Conservation (phyloP, 148 eudicot genomes). For the Amaranthus palmeri region DNA sequence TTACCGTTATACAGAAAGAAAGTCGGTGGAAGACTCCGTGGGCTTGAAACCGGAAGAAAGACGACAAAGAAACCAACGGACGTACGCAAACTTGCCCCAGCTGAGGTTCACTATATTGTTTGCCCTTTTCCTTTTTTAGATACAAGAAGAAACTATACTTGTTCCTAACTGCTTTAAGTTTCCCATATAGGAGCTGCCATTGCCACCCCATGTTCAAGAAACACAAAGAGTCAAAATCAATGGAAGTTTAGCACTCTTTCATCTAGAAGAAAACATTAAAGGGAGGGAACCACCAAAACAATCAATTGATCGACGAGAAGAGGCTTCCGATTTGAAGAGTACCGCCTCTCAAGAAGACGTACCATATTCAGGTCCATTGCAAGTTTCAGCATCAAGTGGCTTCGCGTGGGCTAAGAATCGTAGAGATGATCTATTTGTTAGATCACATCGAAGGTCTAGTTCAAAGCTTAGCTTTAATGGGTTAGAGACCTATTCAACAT, state of each 20-base stretch:
- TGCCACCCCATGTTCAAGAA: conserved; percentile 38
- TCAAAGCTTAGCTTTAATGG: conserved; percentile 67
- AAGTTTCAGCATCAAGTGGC: conserved; percentile 86
- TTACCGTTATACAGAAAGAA: conserved; percentile 46
- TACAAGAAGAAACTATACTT: background rate
- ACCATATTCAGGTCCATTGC: conserved; percentile 70
- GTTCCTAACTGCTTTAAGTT: conserved; percentile 13
- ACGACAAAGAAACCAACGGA: conserved; percentile 49
- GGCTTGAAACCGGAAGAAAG: conserved; percentile 53
- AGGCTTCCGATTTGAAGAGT: conserved; percentile 49
- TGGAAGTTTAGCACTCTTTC: conserved; percentile 36
- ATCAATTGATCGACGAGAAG: conserved; percentile 37
- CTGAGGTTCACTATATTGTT: conserved; percentile 40
- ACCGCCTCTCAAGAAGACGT: conserved; percentile 71
- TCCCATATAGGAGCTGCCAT: conserved; percentile 47
- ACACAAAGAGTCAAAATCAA: conserved; percentile 41
- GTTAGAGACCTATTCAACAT: conserved; percentile 48
- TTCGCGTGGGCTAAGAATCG: conserved; percentile 90
- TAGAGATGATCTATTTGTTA: conserved; percentile 51
- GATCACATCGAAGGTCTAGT: conserved; percentile 75
- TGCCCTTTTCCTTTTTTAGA: background rate
- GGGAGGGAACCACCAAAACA: conserved; percentile 53
- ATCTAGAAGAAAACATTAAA: conserved; percentile 43
- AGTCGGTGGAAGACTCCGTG: conserved; percentile 57
- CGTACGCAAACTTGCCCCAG: conserved; percentile 53